Evolutionary conservation across 805 yeast species (phyloP).

Genomic region (Metschnikowia rubicola): DNA sequence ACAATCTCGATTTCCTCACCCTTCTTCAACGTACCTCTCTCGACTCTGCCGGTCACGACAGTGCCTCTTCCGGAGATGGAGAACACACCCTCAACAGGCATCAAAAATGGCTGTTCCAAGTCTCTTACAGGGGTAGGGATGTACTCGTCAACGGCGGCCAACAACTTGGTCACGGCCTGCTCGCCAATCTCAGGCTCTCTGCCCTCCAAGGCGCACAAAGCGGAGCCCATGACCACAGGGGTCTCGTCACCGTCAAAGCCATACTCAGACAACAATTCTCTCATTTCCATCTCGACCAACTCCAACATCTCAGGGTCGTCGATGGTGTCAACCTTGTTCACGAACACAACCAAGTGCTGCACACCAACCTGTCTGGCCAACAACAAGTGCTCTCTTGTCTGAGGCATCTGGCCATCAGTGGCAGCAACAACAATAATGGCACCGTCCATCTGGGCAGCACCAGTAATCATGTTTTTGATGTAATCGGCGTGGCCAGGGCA

Average conservation of each 20-base stretch:
- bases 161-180: slow-evolving; percentile 74
- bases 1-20: slow-evolving; percentile 98
- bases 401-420: slow-evolving; percentile 99
- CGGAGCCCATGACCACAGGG: slow-evolving; percentile 98
- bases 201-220: slow-evolving; percentile 91
- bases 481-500: slow-evolving; percentile 99
- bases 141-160: slow-evolving; percentile 89
- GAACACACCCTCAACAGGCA: slow-evolving; percentile 97
- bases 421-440: slow-evolving; percentile 99
- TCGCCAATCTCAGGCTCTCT: slow-evolving; percentile 88
- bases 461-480: slow-evolving; percentile 98
- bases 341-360: slow-evolving; percentile 93
- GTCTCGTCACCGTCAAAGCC: slow-evolving; percentile 98
- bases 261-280: slow-evolving; percentile 85
- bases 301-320: slow-evolving; percentile 99
- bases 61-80: slow-evolving; percentile 99
- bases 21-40: slow-evolving; percentile 95
- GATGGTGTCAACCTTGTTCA: slow-evolving; percentile 95
- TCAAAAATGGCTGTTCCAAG: slow-evolving; percentile 90
- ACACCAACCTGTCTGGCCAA: slow-evolving; percentile 99
- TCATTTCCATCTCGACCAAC: slow-evolving; percentile 99
- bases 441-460: slow-evolving; percentile 99
- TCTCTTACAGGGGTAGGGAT: slow-evolving; percentile 97
- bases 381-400: slow-evolving; percentile 97
- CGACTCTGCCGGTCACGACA: slow-evolving; percentile 98